Base-by-base conservation (phyloP, 2,329 filamentous ascomycete species). In the Exophiala aquamarina region DNA sequence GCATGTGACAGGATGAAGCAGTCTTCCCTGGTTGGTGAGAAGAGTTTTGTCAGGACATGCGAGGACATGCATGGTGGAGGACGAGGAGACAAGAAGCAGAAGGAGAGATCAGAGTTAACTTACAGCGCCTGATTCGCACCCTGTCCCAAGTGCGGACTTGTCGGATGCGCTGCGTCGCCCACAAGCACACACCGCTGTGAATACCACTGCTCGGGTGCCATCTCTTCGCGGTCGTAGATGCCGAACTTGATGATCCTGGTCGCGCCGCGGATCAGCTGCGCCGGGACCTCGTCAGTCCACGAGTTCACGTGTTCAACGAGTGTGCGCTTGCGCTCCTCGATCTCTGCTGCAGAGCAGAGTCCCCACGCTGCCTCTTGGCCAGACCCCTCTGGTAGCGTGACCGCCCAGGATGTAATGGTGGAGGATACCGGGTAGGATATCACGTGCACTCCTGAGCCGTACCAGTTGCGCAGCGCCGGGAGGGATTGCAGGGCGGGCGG, bases 121-220 rank as follows among this genome's bases (percentile, higher is more conserved):
- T 44, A 51, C 49, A 52, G 37, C 21, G 49, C 49, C n/a, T 52
- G 49, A 14, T 52, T 52, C 7, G 44, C 49, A 3, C 49, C 49
- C 18, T 52, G 49, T 0, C 49, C 49, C 3, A 52, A 33, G 34
- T 52, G 49, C 0, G 49, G 49, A n/a, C 44, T 48, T 10, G 49
- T 48, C 15, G 44, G 49, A 34, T 52, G 49, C 3, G 44, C 49
- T 4, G 49, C 49, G 37, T 52, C 49, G 10, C 49, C 49, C 1
- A 42, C 41, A 3, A 48, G 31, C 5, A 48, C 49, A 42, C 17
- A 33, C 13, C 44, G 28, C 23, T 17, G 20, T 1, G 49, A 44
- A 23, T 48, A 32, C 49, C 49, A 52, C 13, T 48, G 49, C 28
- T 52, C 40, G 4, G 49, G 40, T 6, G 17, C 32, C 44, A 52